Evolutionary conservation across 176 grass and related monocot genomes (phyloP).

Genomic region (Pharus latifolius): DNA sequence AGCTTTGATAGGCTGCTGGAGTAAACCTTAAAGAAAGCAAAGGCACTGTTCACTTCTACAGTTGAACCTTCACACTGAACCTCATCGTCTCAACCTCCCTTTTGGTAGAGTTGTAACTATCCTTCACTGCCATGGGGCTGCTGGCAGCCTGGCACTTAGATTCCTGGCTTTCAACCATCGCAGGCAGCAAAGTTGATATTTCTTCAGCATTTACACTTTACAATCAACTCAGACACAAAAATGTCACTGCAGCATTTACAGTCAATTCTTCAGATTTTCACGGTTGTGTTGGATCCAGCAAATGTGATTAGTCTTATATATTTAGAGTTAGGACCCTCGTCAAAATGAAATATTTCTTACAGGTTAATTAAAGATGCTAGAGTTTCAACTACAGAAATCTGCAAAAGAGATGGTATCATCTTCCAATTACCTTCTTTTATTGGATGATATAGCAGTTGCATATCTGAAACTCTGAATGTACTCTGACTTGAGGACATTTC

Average conservation of each 20-base stretch:
- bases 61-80: not conserved
- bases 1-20: too few relatives aligned
- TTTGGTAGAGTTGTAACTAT: not conserved
- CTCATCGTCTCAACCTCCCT: not conserved
- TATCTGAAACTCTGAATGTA: slow-evolving; percentile 9
- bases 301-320: not conserved
- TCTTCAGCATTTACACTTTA: slow-evolving; percentile 12
- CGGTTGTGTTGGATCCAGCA: not conserved
- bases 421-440: slow-evolving; percentile 20
- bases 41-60: not conserved
- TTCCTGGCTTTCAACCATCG: not conserved
- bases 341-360: not conserved
- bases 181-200: not conserved
- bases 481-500: not conserved
- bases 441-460: not conserved
- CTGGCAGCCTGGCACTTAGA: not conserved
- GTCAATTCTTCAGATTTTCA: not conserved
- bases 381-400: not conserved
- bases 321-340: not conserved
- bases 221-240: not conserved
- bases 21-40: too few relatives aligned
- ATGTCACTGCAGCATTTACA: not conserved
- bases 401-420: not conserved
- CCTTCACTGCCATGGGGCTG: not conserved
- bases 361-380: not conserved